These are phyloP conservation scores for Rosa lucieae DNA, from an alignment of 306 rosid genomes.

Conservation along the genomic window DNA sequence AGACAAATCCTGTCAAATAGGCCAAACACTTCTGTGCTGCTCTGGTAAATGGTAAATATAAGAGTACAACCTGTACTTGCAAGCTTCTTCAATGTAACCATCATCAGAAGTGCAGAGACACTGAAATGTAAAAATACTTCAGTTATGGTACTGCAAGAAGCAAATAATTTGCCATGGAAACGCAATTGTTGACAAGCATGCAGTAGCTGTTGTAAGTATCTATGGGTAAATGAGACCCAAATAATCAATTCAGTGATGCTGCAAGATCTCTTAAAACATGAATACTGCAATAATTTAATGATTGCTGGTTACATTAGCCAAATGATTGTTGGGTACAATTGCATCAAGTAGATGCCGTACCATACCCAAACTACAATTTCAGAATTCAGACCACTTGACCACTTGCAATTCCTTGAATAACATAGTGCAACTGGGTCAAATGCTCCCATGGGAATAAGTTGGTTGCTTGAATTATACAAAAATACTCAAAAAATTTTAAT, in stretches of 20 bases:
- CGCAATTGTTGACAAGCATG: not conserved
- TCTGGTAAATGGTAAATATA: constrained; percentile 81
- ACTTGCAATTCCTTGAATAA: constrained; percentile 1
- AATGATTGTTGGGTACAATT: not conserved
- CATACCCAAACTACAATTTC: not conserved
- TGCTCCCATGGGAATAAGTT: not conserved
- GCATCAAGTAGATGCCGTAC: not conserved
- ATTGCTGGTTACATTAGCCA: not conserved
- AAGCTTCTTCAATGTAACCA: constrained; percentile 97
- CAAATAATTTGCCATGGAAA: not conserved
- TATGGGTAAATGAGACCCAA: not conserved
- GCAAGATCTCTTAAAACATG: not conserved
- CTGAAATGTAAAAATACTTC: constrained; percentile 44
- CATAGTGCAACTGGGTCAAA: not conserved
- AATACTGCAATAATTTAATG: not conserved
- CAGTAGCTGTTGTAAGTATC: not conserved
- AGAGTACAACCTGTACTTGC: constrained; percentile 96
- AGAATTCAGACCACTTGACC: not conserved
- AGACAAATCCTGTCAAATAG: constrained; percentile 96
- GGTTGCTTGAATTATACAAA: constrained; percentile 1
- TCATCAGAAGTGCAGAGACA: constrained; percentile 96
- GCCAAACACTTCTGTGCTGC: constrained; percentile 99
- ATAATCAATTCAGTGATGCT: not conserved
- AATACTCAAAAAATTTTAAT: not conserved
- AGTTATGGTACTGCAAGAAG: constrained; percentile 1